phyloP scores from a whole-genome alignment of 441 rosid species.

The Breynia disticha region DNA sequence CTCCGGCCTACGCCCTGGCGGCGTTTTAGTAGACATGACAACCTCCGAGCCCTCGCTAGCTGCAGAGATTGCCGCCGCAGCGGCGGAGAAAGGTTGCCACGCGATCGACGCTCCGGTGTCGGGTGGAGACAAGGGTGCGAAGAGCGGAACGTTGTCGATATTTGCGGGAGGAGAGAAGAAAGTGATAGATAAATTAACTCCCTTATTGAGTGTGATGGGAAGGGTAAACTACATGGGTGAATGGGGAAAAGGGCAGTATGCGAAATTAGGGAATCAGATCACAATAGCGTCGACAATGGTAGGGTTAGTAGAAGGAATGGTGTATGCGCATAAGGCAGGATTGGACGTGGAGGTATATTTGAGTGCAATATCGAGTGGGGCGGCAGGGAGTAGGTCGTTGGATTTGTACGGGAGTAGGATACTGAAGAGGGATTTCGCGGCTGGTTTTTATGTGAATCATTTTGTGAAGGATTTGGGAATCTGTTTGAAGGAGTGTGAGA shows the following conservation, averaged over 20 bases:
- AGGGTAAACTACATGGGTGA: constrained; percentile 71
- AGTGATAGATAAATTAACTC: constrained; percentile 35
- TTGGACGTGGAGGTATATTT: constrained; percentile 51
- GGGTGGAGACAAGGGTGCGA: constrained; percentile 78
- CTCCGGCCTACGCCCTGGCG: constrained; percentile 57
- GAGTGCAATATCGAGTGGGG: constrained; percentile 57
- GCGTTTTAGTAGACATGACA: constrained; percentile 84
- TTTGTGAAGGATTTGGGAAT: constrained; percentile 84
- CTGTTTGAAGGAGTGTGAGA: constrained; percentile 74
- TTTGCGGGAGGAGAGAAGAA: constrained; percentile 69
- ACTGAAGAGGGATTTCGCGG: constrained; percentile 67
- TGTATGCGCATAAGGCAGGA: constrained; percentile 69
- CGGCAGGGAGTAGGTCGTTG: constrained; percentile 61
- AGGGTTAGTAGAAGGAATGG: constrained; percentile 75
- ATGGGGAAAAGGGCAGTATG: constrained; percentile 76
- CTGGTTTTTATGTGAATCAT: constrained; percentile 77
- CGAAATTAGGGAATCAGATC: constrained; percentile 70
- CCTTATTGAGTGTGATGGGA: constrained; percentile 60
- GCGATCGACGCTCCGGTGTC: constrained; percentile 79
- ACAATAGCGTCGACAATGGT: constrained; percentile 81
- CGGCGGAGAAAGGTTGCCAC: constrained; percentile 37
- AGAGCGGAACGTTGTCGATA: constrained; percentile 55
- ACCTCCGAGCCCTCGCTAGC: constrained; percentile 89
- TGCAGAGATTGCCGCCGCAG: constrained; percentile 47
- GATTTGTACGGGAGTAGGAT: constrained; percentile 54